Base-by-base conservation (phyloP, 2,329 filamentous ascomycete species). In the Scedosporium boydii region DNA sequence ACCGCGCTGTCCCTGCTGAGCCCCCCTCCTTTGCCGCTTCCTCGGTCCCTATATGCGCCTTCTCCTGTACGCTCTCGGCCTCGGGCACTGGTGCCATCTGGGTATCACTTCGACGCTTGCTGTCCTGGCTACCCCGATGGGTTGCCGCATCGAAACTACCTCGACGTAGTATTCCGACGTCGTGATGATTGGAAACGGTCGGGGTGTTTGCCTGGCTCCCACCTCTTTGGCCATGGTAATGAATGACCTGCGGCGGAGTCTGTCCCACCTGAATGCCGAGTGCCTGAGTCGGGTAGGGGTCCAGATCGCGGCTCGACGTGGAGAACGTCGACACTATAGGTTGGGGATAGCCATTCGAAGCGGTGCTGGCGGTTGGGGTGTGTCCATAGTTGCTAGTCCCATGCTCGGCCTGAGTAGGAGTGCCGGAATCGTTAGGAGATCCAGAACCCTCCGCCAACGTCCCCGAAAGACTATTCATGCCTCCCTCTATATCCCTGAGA, bases 401-500 rank as follows among this genome's bases (percentile, higher is more conserved):
- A 58, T 61, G 38, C 64, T 87, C 84, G 46, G 81, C 78, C 71
- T 86, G 85, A 41, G 84, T 87, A 21, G 85, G 84, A 6, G 84
- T 87, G 63, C 83, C 80, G 64, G 77, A 77, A 69, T 88, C 79
- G 66, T 82, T 82, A 61, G 81, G 83, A 62, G 76, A 76, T 64
- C 74, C 78, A 65, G 76, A 77, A 53, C 76, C 80, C 58, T 85
- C 85, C 23, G 73, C 78, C 9, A 83, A 70, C 61, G 87, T 82
- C 27, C 84, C 87, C 27, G 84, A 86, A 65, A 92, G 73, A 69
- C 88, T 90, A 65, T 83, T 89, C 79, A 93, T 86, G 41, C 92
- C 93, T 21, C 93, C 93, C 73, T 97, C 92, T 62, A 98, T 97
- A 70, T 98, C 92, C 58, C 92, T 87, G 64, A 99, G 81, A 56